Evolutionary conservation across 2,329 filamentous ascomycete genomes (phyloP).

Genomic region (Daldinia sp.): DNA sequence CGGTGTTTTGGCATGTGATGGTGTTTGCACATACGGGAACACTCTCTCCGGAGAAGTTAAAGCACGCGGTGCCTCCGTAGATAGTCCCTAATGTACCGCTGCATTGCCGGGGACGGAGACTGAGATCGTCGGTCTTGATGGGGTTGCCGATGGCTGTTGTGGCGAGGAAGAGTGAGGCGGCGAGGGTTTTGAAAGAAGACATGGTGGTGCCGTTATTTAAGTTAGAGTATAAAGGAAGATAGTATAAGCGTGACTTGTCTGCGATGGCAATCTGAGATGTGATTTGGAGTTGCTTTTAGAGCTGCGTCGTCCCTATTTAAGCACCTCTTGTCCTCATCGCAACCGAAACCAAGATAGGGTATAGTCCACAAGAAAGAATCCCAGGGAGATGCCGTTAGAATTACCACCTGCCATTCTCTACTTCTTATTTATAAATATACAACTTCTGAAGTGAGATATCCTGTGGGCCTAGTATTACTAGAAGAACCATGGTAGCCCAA

Average conservation of each 20-base stretch:
- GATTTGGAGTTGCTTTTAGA: not conserved
- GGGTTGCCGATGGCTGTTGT: not conserved
- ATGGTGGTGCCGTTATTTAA: not conserved
- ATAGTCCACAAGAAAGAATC: not conserved
- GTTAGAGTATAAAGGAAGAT: not conserved
- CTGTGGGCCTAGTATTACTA: not conserved
- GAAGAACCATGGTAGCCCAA: not conserved
- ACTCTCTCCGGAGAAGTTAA: not conserved
- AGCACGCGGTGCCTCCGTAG: not conserved
- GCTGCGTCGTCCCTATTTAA: not conserved
- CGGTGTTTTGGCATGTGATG: not conserved
- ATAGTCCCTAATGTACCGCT: not conserved
- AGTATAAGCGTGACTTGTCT: not conserved
- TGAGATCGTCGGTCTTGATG: not conserved
- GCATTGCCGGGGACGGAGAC: not conserved
- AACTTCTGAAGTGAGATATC: not conserved
- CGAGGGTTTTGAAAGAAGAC: not conserved
- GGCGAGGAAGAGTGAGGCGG: not conserved
- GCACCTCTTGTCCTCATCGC: no score
- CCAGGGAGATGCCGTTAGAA: not conserved
- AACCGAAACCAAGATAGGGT: not conserved
- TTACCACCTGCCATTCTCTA: not conserved
- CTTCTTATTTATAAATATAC: not conserved
- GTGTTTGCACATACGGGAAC: not conserved
- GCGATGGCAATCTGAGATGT: not conserved